Percentiles rank a stretch among this genome's conserved stretches.
Conservation (phyloP, 2,329 filamentous ascomycete genomes). For the Xylariaceae sp. region DNA sequence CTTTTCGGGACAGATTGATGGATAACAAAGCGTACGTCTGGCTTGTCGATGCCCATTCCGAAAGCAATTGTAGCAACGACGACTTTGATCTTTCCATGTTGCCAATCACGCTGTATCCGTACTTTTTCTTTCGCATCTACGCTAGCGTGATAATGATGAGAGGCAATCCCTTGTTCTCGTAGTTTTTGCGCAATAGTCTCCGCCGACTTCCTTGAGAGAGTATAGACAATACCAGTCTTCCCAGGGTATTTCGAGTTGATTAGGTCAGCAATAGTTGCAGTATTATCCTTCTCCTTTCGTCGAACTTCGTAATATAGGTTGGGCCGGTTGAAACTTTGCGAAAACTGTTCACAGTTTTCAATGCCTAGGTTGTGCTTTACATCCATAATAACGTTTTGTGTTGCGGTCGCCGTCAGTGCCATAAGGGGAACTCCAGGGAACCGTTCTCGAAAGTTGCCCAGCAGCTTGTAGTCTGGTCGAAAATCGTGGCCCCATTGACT, state of each 20-base stretch:
- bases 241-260: slow-evolving; percentile 67
- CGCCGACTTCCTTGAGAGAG: slow-evolving; percentile 76
- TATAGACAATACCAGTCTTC: slow-evolving; percentile 89
- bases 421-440: slow-evolving; percentile 84
- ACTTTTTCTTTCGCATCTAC: slow-evolving; percentile 66
- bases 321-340: slow-evolving; percentile 94
- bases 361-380: slow-evolving; percentile 91
- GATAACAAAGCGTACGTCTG: slow-evolving; percentile 93
- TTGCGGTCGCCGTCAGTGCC: slow-evolving; percentile 93
- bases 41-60: slow-evolving; percentile 99
- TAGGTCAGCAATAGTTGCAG: slow-evolving; percentile 54
- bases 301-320: slow-evolving; percentile 88
- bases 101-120: slow-evolving; percentile 75
- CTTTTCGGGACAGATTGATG: slow-evolving; percentile 92
- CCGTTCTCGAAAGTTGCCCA: slow-evolving; percentile 67
- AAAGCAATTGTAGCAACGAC: slow-evolving; percentile 98
- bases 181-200: slow-evolving; percentile 75
- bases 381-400: slow-evolving; percentile 85
- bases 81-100: slow-evolving; percentile 72
- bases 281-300: slow-evolving; percentile 59
- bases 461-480: slow-evolving; percentile 85
- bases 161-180: slow-evolving; percentile 59
- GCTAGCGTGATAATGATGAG: slow-evolving; percentile 81
- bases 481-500: slow-evolving; percentile 99
- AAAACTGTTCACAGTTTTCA: slow-evolving; percentile 69